Evolutionary conservation across 305 asterid species (phyloP).

Genomic region (Fraxinus dipetala): DNA sequence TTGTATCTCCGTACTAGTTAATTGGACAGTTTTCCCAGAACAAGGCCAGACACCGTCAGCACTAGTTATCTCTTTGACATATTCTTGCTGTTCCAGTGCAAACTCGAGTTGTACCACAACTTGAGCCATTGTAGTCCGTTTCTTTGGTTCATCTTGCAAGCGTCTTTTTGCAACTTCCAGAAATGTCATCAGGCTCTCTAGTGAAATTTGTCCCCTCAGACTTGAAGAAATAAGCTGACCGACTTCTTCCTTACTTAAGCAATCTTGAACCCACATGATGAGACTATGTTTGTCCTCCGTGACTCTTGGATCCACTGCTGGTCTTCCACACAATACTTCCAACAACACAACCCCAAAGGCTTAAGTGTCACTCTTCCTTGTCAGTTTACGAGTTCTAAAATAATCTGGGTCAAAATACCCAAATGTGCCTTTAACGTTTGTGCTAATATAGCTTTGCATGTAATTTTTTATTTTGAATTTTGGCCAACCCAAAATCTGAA

Average conservation of each 20-base stretch:
- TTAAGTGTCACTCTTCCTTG: slow-evolving; percentile 37
- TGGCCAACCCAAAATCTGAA: slow-evolving; percentile 51
- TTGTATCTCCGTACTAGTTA: background rate
- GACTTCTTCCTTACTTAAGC: slow-evolving; percentile 28
- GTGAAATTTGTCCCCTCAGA: slow-evolving; percentile 27
- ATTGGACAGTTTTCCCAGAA: slow-evolving; percentile 1
- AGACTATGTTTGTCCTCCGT: slow-evolving; percentile 26
- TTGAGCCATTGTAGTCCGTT: slow-evolving; percentile 39
- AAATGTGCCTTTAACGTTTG: slow-evolving; percentile 35
- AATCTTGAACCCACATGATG: slow-evolving; percentile 28
- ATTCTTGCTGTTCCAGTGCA: slow-evolving; percentile 33
- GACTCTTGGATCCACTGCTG: slow-evolving; percentile 30
- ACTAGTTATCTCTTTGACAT: background rate
- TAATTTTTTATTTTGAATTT: slow-evolving; percentile 24
- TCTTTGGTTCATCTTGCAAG: slow-evolving; percentile 34
- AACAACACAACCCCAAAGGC: slow-evolving; percentile 51
- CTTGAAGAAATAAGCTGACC: slow-evolving; percentile 30
- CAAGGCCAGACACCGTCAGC: slow-evolving; percentile 1
- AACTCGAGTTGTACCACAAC: slow-evolving; percentile 31
- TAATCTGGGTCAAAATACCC: slow-evolving; percentile 52
- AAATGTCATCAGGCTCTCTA: slow-evolving; percentile 31
- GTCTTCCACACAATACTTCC: slow-evolving; percentile 46
- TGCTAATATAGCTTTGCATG: slow-evolving; percentile 28
- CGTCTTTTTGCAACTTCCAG: slow-evolving; percentile 30
- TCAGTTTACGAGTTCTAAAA: slow-evolving; percentile 15